A percentile compares a stretch with the other conserved stretches of the same genome.
Evolutionary conservation across 192 early-diverging fungal species (phyloP).

Genomic region (Mortierella claussenii): DNA sequence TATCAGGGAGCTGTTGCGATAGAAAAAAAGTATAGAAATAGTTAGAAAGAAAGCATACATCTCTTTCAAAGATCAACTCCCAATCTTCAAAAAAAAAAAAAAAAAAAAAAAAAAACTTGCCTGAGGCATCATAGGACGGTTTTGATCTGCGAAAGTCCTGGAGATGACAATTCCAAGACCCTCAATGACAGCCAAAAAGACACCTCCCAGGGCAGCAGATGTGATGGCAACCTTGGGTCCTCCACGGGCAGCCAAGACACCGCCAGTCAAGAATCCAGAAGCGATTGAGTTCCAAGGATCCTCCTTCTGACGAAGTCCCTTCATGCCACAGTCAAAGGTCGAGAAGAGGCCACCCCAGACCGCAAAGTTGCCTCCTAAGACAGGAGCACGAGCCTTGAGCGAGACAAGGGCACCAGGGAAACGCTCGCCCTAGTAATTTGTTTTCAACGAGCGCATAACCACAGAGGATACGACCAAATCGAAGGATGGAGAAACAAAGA

Average conservation of each 20-base stretch:
- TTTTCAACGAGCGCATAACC: neutral
- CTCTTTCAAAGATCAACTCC: neutral
- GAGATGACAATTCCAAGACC: slow-evolving; percentile 79
- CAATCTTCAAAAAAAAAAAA: neutral
- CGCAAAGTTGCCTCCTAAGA: slow-evolving; percentile 98
- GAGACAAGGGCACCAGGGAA: slow-evolving; percentile 86
- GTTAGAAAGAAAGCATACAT: neutral
- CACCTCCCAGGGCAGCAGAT: slow-evolving; percentile 92
- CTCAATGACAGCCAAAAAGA: slow-evolving; percentile 95
- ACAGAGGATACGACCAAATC: neutral
- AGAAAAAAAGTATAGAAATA: neutral
- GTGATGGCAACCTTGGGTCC: slow-evolving; percentile 63
- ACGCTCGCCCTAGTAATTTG: slow-evolving; percentile 79
- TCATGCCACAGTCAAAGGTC: slow-evolving; percentile 95
- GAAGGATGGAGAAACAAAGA: neutral
- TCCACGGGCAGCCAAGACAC: slow-evolving; percentile 90
- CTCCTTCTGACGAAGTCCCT: slow-evolving; percentile 95
- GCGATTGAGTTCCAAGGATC: slow-evolving; percentile 99
- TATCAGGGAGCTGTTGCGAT: slow-evolving; percentile 42
- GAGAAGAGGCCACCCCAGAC: slow-evolving; percentile 99
- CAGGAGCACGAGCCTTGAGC: slow-evolving; percentile 94
- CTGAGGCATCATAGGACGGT: slow-evolving; percentile 52
- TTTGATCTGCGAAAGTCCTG: slow-evolving; percentile 30
- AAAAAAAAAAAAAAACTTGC: slow-evolving; percentile 6
- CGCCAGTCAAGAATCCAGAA: slow-evolving; percentile 95